Conservation (phyloP, 139 green algal species). For the Coelastrella sp. region DNA sequence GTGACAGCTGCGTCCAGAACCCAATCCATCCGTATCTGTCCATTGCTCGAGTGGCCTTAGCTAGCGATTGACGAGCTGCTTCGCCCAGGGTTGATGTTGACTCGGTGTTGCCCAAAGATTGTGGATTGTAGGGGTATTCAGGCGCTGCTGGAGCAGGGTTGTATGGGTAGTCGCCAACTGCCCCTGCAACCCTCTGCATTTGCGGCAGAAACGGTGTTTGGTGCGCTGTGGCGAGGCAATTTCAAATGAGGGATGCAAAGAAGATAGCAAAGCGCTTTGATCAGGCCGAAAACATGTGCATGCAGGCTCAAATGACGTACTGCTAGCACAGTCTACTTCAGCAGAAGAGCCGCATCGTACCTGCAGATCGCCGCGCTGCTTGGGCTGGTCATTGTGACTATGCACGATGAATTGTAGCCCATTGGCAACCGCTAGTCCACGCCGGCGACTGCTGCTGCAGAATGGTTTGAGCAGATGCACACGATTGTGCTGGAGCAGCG, state of each 20-base stretch:
- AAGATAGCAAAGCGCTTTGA: background rate
- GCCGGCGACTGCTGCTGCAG: background rate
- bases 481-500: background rate
- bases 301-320: background rate
- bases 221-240: too few relatives aligned
- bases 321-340: background rate
- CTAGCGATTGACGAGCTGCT: constrained; percentile 58
- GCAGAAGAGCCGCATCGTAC: background rate
- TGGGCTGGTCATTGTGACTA: background rate
- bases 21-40: constrained; percentile 85
- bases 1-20: constrained; percentile 97
- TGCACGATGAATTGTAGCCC: too few relatives aligned
- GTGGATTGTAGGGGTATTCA: constrained; percentile 14
- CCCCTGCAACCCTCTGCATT: background rate
- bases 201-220: too few relatives aligned
- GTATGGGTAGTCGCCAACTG: constrained; percentile 2
- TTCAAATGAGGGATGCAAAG: too few relatives aligned
- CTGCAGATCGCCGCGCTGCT: constrained; percentile 19
- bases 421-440: too few relatives aligned
- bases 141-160: constrained; percentile 3
- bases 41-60: constrained; percentile 63
- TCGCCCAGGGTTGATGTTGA: constrained; percentile 54
- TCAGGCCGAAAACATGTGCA: background rate
- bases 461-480: background rate
- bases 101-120: constrained; percentile 5